These are phyloP conservation scores for Ophiostoma tasmaniense DNA, from an alignment of 2,329 filamentous ascomycete species.

Conservation along the genomic window DNA sequence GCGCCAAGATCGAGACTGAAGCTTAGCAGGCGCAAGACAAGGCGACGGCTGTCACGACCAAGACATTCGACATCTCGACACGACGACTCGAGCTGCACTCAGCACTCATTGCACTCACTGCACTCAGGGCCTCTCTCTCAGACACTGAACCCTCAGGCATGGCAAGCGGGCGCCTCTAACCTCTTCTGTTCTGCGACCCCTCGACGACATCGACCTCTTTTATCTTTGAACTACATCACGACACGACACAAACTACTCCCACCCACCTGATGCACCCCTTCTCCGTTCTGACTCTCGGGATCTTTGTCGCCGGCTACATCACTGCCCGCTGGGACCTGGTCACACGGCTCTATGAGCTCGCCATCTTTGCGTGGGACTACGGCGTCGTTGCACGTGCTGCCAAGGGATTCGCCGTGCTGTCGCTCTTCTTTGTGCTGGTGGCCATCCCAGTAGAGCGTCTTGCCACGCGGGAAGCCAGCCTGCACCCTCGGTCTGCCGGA, in stretches of 20 bases:
- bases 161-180: background rate
- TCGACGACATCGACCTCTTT: background rate
- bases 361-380: conserved; percentile 97
- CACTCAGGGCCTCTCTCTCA: background rate
- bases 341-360: conserved; percentile 91
- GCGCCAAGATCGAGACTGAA: background rate
- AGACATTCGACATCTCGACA: background rate
- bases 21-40: background rate
- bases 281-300: conserved; percentile 87
- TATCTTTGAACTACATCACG: background rate
- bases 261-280: conserved; percentile 84
- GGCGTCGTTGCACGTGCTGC: conserved; percentile 85
- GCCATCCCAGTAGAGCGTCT: conserved; percentile 78
- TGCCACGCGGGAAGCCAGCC: conserved; percentile 62
- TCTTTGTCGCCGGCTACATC: conserved; percentile 99
- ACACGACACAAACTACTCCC: background rate
- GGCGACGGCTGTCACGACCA: background rate
- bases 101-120: background rate
- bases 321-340: conserved; percentile 98
- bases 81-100: background rate
- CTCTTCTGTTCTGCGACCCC: background rate
- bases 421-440: conserved; percentile 74
- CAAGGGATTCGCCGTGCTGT: conserved; percentile 76
- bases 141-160: background rate
- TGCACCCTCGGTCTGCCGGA: conserved; percentile 75